Percentiles rank a stretch among this genome's conserved stretches.
Evolutionary conservation across 1,139 yeast genomes (phyloP).

Genomic region (Suhomyces atakaporum): DNA sequence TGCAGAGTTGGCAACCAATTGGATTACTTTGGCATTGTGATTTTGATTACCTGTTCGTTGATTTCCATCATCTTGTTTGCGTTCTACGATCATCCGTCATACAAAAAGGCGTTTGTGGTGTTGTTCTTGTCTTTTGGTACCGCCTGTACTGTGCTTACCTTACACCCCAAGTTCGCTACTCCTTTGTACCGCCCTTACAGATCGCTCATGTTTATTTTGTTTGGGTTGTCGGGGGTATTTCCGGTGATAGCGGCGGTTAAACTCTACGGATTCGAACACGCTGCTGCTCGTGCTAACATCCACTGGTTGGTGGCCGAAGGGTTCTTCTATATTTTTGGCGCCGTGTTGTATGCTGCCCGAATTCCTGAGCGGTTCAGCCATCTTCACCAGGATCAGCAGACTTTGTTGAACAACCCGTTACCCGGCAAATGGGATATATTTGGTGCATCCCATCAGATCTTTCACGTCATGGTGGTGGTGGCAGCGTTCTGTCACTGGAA

Average conservation of each 20-base stretch:
- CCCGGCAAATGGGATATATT: constrained; percentile 58
- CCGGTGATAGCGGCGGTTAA: constrained; percentile 61
- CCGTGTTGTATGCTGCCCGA: constrained; percentile 73
- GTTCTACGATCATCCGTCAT: constrained; percentile 49
- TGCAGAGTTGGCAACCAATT: constrained; percentile 72
- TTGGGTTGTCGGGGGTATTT: constrained; percentile 76
- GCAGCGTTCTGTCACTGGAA: constrained; percentile 79
- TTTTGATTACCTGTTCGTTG: constrained; percentile 74
- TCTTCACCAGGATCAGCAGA: constrained; percentile 38
- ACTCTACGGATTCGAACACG: constrained; percentile 38
- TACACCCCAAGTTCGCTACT: constrained; percentile 65
- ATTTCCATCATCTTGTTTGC: constrained; percentile 71
- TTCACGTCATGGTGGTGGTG: constrained; percentile 76
- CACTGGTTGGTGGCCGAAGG: constrained; percentile 72
- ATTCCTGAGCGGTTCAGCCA: constrained; percentile 75
- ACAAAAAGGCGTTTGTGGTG: constrained; percentile 45
- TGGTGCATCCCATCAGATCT: constrained; percentile 89
- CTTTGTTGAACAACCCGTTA: constrained; percentile 18
- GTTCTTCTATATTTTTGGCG: constrained; percentile 72
- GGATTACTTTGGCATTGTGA: constrained; percentile 85
- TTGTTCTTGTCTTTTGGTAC: constrained; percentile 59
- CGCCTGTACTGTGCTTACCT: constrained; percentile 63
- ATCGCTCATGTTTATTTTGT: constrained; percentile 74
- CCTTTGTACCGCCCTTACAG: constrained; percentile 75
- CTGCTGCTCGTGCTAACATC: constrained; percentile 55